Evolutionary conservation across 2,329 filamentous ascomycete species (phyloP).

Genomic region (Penicillium capsulatum): DNA sequence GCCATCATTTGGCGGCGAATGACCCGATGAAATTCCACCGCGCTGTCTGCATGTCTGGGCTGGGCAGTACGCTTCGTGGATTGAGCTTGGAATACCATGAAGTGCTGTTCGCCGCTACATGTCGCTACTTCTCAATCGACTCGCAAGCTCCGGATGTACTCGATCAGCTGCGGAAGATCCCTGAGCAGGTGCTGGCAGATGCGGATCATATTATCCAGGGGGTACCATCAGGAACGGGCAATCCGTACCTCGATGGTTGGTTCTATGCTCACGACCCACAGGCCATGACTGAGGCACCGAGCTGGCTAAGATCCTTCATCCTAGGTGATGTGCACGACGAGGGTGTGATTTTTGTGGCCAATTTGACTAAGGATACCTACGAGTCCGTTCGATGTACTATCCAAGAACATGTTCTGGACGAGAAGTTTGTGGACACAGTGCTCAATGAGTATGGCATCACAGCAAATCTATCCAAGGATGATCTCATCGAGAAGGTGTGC

Average conservation of each 20-base stretch:
- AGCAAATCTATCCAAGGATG: neutral
- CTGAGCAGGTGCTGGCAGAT: slow-evolving; percentile 10
- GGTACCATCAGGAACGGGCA: slow-evolving; percentile 5
- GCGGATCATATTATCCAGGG: slow-evolving; percentile 12
- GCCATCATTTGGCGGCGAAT: slow-evolving; percentile 11
- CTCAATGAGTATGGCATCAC: slow-evolving; percentile 7
- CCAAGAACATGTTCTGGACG: slow-evolving; percentile 3
- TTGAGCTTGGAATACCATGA: slow-evolving; percentile 5
- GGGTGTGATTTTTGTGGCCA: slow-evolving; percentile 8
- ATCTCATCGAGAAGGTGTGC: slow-evolving; percentile 5
- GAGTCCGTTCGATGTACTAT: slow-evolving; percentile 5
- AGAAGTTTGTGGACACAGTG: slow-evolving; percentile 4
- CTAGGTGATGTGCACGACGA: slow-evolving; percentile 13
- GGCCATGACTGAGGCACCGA: neutral
- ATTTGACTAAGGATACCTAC: slow-evolving; percentile 9
- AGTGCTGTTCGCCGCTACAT: slow-evolving; percentile 3
- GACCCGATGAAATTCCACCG: slow-evolving; percentile 13
- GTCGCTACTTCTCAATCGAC: slow-evolving; percentile 10
- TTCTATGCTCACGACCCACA: slow-evolving; percentile 10
- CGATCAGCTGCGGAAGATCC: slow-evolving; percentile 8
- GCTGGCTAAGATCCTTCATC: slow-evolving; percentile 5
- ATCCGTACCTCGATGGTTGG: slow-evolving; percentile 14
- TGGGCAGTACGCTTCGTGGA: slow-evolving; percentile 7
- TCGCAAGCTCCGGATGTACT: slow-evolving; percentile 2
- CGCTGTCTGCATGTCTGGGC: slow-evolving; percentile 14